Evolutionary conservation across 1,139 yeast genomes (phyloP).

Genomic region (Blastobotrys aristatus): DNA sequence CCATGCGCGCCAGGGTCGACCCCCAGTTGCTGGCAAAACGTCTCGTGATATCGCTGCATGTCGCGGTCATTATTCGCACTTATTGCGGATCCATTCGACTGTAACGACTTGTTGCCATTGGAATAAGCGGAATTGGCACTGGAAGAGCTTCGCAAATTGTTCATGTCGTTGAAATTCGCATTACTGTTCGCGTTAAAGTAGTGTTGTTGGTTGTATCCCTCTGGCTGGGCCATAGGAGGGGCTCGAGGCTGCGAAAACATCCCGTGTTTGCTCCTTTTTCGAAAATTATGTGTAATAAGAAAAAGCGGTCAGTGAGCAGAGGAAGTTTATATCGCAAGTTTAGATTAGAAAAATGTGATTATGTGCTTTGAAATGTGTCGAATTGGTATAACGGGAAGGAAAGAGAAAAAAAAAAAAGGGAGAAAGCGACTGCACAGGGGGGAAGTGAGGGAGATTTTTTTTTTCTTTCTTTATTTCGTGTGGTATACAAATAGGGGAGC

Average conservation of each 20-base stretch:
- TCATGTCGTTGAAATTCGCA: not conserved
- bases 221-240: not conserved
- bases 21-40: constrained; percentile 19
- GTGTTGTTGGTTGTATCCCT: not conserved
- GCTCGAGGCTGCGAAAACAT: not conserved
- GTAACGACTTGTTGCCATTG: not conserved
- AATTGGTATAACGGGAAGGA: too few species aligned
- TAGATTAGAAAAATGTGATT: too few species aligned
- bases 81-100: not conserved
- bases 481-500: not conserved
- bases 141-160: not conserved
- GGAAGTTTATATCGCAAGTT: too few species aligned
- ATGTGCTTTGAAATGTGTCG: too few species aligned
- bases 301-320: too few species aligned
- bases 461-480: not conserved
- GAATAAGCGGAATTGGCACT: not conserved
- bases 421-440: not conserved
- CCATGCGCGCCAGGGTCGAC: not conserved
- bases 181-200: not conserved
- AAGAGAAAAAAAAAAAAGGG: not conserved
- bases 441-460: not conserved
- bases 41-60: constrained; percentile 16
- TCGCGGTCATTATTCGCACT: constrained; percentile 7
- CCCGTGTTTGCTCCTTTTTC: too few species aligned
- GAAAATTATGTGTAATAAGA: too few species aligned